Conservation (phyloP, 805 yeast genomes). For the Alloascoidea africana region DNA sequence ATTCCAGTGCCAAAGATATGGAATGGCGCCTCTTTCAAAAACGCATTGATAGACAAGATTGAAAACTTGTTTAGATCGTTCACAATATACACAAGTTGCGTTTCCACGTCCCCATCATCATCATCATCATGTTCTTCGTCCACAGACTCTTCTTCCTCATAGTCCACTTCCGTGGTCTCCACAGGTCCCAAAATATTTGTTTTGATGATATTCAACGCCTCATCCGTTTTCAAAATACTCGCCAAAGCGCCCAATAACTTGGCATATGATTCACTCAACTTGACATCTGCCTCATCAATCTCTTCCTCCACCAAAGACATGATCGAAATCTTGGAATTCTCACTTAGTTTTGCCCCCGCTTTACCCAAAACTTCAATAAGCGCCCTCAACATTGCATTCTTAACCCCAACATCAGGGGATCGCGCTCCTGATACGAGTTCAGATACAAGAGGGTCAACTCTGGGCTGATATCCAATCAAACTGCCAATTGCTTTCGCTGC, state of each 20-base stretch:
- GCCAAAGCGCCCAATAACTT: slow-evolving; percentile 66
- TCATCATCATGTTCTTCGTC: too few species aligned
- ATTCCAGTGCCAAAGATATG: slow-evolving; percentile 42
- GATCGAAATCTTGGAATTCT: slow-evolving; percentile 51
- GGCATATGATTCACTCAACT: slow-evolving; percentile 62
- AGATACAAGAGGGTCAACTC: slow-evolving; percentile 83
- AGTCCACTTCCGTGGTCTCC: not conserved
- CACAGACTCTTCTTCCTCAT: too few species aligned
- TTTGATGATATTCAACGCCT: slow-evolving; percentile 43
- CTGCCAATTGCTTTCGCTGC: slow-evolving; percentile 88
- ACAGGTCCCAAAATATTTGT: slow-evolving; percentile 34
- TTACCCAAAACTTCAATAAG: slow-evolving; percentile 65
- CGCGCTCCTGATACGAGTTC: slow-evolving; percentile 42
- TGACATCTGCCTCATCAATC: slow-evolving; percentile 37
- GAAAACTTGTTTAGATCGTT: slow-evolving; percentile 37
- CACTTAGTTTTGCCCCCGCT: slow-evolving; percentile 69
- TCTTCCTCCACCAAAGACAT: slow-evolving; percentile 65
- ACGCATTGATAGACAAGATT: slow-evolving; percentile 61
- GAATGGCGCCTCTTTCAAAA: slow-evolving; percentile 61
- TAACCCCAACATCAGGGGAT: slow-evolving; percentile 54
- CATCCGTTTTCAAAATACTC: slow-evolving; percentile 45
- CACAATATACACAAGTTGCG: too few species aligned
- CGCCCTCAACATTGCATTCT: slow-evolving; percentile 76
- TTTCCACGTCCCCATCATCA: too few species aligned
- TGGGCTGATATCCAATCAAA: slow-evolving; percentile 75